Evolutionary conservation across 1,139 yeast species (phyloP), one percentile per base, ranked within the genome.

Genomic region (Eremothecium gossypii): DNA sequence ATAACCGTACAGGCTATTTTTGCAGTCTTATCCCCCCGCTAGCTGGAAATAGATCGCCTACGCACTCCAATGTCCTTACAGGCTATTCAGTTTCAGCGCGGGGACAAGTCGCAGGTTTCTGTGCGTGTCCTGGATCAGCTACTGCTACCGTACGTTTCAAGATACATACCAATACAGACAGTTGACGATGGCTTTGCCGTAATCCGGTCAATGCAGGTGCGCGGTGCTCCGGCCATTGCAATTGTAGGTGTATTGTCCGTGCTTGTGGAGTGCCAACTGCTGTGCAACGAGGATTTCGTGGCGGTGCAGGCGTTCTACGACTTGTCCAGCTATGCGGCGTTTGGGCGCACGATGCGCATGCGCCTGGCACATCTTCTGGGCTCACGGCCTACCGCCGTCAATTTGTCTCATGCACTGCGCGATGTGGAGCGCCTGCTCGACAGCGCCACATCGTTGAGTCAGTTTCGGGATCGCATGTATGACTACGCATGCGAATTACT

Each of bases 171-270:
- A 1, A 75, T 91, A 45, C 50, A 64, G 29, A 67, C 74, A 27
- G 73, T 82, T 32, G 75, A 75, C 40, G 93, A 82, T 65, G 97
- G 95, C 2, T 86, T 67, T 61, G 70, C 71, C 23, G 95, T 87
- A 13, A 91, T 91, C 60, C 81, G 79, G 59, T 71, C 71, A 47
- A 91, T 91, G 98, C 87, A 84, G 57, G 97, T 93, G 4, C 74
- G 98, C 60, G 98, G 98, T 17, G 98, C 98, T 0, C 98, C 98
- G 0, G 97, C 97, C 2, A 91, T 91, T 57, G 97, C 97, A 45
- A 84, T 91, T 44, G 96, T 91, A 2, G 97, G 96, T 8, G 79
- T 89, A 1, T 72, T 87, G 46, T 75, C 96, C 1, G 73, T 89
- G n/a, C 80, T 85, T 1, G 79, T 83, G 11, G 96, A 89, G 49